Conservation (phyloP, 2,329 filamentous ascomycete species). For the Paraphaeosphaeria sporulosa region DNA sequence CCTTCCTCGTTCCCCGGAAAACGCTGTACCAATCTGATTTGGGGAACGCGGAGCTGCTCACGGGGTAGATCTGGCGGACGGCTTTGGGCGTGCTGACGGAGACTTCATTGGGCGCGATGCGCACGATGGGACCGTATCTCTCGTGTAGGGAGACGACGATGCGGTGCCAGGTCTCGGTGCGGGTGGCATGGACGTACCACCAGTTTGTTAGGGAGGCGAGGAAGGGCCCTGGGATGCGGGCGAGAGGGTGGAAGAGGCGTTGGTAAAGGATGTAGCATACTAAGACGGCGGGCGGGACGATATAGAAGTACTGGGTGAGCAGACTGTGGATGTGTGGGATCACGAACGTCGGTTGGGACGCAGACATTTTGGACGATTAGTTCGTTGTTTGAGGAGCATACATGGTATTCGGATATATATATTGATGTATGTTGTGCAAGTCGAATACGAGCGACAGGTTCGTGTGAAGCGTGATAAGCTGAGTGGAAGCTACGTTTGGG, state of each 20-base stretch:
- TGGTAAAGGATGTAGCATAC: conserved; percentile 23
- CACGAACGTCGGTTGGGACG: background rate
- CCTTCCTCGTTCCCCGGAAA: background rate
- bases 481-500: background rate
- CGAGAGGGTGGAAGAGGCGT: conserved; percentile 28
- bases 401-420: background rate
- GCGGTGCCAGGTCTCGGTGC: conserved; percentile 5
- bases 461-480: background rate
- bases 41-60: background rate
- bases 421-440: background rate
- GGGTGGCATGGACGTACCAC: conserved; percentile 12
- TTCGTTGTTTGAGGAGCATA: background rate
- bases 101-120: background rate
- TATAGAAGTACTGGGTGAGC: conserved; percentile 4
- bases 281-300: conserved; percentile 1
- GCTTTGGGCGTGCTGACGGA: background rate
- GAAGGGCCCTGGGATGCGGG: conserved; percentile 38
- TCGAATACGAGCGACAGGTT: too few species aligned
- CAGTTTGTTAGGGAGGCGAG: conserved; percentile 30
- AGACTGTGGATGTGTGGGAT: conserved; percentile 8
- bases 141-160: background rate
- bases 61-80: background rate
- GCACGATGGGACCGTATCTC: background rate
- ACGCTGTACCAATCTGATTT: conserved; percentile 6
- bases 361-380: background rate